Conservation (phyloP, 1,139 yeast species). For the Nakaseomyces delphensis region DNA sequence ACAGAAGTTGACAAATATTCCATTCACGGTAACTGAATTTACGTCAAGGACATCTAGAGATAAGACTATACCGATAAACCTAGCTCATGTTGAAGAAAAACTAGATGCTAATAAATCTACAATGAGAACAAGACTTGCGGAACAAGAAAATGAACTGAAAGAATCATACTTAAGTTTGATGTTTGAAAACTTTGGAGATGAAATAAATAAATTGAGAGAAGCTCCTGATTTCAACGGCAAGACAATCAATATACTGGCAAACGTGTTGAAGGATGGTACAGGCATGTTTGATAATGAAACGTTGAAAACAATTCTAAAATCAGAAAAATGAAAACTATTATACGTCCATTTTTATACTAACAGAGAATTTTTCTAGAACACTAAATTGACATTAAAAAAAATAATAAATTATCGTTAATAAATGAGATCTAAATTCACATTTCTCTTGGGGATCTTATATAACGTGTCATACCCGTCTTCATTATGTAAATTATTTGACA, state of each 20-base stretch:
- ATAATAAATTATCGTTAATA: too few relatives aligned
- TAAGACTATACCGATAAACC: constrained; percentile 14
- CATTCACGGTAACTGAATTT: constrained; percentile 27
- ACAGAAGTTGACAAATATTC: constrained; percentile 20
- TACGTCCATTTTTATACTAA: too few relatives aligned
- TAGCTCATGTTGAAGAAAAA: constrained; percentile 17
- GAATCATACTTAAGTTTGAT: constrained; percentile 47
- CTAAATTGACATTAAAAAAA: too few relatives aligned
- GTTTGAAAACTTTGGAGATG: constrained; percentile 54
- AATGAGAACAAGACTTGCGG: constrained; percentile 8
- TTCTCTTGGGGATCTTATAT: too few relatives aligned
- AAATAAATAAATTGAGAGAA: constrained; percentile 52
- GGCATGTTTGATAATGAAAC: constrained; percentile 60
- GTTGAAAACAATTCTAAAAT: constrained; percentile 31
- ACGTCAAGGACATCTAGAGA: constrained; percentile 18
- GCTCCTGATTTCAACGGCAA: constrained; percentile 56
- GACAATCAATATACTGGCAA: constrained; percentile 55
- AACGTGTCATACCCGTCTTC: too few relatives aligned
- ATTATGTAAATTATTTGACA: too few relatives aligned
- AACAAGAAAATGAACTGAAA: constrained; percentile 34
- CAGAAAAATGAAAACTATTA: background rate
- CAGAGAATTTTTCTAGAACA: too few relatives aligned
- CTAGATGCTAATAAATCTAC: constrained; percentile 17
- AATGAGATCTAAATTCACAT: too few relatives aligned
- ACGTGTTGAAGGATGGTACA: constrained; percentile 55